phyloP scores from a whole-genome alignment of 768 basidiomycete species.

The Tylopilus cervinicoccineus region DNA sequence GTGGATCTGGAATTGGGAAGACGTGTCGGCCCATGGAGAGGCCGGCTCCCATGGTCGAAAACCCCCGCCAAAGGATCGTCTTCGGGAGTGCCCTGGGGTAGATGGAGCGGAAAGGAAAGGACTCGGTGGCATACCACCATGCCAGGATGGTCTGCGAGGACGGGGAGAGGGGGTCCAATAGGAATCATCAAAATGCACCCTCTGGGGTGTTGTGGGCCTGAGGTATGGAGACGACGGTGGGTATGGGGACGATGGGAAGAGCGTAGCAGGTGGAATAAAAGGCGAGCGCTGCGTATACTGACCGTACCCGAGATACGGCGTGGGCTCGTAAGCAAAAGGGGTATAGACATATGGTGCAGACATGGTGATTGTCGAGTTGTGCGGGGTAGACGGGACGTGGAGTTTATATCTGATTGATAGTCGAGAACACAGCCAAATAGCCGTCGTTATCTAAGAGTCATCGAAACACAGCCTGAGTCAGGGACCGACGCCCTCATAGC shows the following conservation, averaged over 20 bases:
- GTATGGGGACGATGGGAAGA: conserved; percentile 38
- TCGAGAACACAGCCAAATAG: no score
- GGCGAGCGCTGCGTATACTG: conserved; percentile 37
- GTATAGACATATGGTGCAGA: conserved; percentile 42
- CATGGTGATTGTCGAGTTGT: conserved; percentile 25
- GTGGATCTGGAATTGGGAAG: conserved; percentile 27
- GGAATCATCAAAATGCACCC: conserved; percentile 17
- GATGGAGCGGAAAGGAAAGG: conserved; percentile 21
- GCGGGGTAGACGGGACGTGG: neutral
- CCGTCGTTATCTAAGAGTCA: neutral
- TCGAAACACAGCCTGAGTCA: conserved; percentile 15
- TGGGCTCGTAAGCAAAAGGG: conserved; percentile 34
- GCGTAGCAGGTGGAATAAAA: conserved; percentile 39
- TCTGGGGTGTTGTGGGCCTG: conserved; percentile 28
- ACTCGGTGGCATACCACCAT: conserved; percentile 27
- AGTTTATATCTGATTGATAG: conserved; percentile 18
- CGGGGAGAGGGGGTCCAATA: conserved; percentile 28
- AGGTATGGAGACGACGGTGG: conserved; percentile 26
- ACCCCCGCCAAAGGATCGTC: conserved; percentile 29
- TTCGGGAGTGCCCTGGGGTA: conserved; percentile 12
- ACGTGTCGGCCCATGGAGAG: conserved; percentile 21
- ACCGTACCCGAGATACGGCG: conserved; percentile 32
- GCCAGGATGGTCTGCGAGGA: conserved; percentile 43
- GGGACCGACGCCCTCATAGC: no score
- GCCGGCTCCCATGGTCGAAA: conserved; percentile 19